Percentiles rank a stretch among this genome's conserved stretches.
Conservation (phyloP, 176 grass and related monocot genomes). For the Musa itinerans region DNA sequence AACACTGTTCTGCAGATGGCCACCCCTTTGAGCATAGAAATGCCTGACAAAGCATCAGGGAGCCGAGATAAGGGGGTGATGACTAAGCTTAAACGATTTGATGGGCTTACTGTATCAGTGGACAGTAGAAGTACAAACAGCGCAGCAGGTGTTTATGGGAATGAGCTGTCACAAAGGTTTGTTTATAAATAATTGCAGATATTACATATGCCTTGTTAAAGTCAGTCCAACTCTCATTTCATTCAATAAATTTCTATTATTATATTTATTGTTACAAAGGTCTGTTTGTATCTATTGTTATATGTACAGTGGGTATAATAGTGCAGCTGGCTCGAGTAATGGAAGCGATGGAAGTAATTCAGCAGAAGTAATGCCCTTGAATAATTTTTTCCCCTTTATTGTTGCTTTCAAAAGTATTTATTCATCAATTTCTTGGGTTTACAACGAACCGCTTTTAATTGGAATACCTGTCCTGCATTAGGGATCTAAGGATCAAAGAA, state of each 20-base stretch:
- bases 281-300: slow-evolving; percentile 9
- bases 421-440: not conserved
- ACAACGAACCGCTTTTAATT: not conserved
- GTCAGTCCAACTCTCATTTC: not conserved
- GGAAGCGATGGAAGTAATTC: slow-evolving; percentile 31
- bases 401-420: not conserved
- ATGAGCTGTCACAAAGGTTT: slow-evolving; percentile 25
- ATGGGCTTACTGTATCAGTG: slow-evolving; percentile 32
- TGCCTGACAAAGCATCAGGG: slow-evolving; percentile 42
- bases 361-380: slow-evolving; percentile 23
- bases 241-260: not conserved
- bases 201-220: not conserved
- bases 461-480: slow-evolving; percentile 22
- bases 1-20: slow-evolving; percentile 31
- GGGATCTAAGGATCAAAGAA: slow-evolving; percentile 34
- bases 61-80: slow-evolving; percentile 34
- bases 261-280: slow-evolving; percentile 10
- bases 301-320: slow-evolving; percentile 32
- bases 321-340: slow-evolving; percentile 49
- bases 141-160: slow-evolving; percentile 3
- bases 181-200: not conserved
- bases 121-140: slow-evolving; percentile 42
- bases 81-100: slow-evolving; percentile 42
- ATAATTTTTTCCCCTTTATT: slow-evolving; percentile 18
- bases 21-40: slow-evolving; percentile 41